These are phyloP conservation scores for Hypocreales sp. DNA, from an alignment of 2,329 filamentous ascomycete species.

Conservation along the genomic window DNA sequence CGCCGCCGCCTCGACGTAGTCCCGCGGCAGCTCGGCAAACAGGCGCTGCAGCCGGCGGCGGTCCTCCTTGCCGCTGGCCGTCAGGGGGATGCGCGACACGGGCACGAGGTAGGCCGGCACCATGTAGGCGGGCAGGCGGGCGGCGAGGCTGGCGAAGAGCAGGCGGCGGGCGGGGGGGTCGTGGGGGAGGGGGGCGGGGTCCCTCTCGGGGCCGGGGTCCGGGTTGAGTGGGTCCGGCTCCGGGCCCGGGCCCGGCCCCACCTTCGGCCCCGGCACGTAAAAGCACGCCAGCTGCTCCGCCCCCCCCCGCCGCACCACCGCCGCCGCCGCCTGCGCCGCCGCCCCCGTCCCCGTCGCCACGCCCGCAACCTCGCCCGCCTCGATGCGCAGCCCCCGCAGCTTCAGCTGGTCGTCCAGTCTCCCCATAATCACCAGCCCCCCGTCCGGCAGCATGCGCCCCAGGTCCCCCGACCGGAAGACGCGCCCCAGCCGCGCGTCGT, in stretches of 20 bases:
- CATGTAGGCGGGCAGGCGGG: slow-evolving; percentile 59
- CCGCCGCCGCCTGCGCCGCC: slow-evolving; percentile 47
- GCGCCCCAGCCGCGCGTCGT: slow-evolving; percentile 52
- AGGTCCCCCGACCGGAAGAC: slow-evolving; percentile 75
- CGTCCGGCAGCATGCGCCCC: slow-evolving; percentile 63
- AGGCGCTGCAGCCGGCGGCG: slow-evolving; percentile 31
- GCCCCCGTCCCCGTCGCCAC: slow-evolving; percentile 34
- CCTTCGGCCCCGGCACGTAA: slow-evolving; percentile 35
- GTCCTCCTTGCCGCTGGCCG: slow-evolving; percentile 61
- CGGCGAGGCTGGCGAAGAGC: slow-evolving; percentile 39
- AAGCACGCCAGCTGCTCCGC: slow-evolving; percentile 50
- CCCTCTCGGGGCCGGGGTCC: too few relatives aligned
- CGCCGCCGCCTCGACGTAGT: slow-evolving; percentile 24
- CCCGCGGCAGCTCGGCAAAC: slow-evolving; percentile 29
- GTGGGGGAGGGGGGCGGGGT: too few relatives aligned
- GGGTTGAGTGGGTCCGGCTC: too few relatives aligned
- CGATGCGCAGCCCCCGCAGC: slow-evolving; percentile 64
- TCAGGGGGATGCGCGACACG: slow-evolving; percentile 53
- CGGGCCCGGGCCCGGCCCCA: too few relatives aligned
- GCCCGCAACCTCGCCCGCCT: slow-evolving; percentile 60
- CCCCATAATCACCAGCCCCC: slow-evolving; percentile 57
- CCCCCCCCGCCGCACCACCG: slow-evolving; percentile 33
- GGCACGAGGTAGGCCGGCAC: slow-evolving; percentile 61
- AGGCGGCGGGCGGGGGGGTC: slow-evolving; percentile 17
- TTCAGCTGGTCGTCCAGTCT: slow-evolving; percentile 71